Conservation (phyloP, 2,329 filamentous ascomycete genomes). For the Exophiala lecanii-corni region DNA sequence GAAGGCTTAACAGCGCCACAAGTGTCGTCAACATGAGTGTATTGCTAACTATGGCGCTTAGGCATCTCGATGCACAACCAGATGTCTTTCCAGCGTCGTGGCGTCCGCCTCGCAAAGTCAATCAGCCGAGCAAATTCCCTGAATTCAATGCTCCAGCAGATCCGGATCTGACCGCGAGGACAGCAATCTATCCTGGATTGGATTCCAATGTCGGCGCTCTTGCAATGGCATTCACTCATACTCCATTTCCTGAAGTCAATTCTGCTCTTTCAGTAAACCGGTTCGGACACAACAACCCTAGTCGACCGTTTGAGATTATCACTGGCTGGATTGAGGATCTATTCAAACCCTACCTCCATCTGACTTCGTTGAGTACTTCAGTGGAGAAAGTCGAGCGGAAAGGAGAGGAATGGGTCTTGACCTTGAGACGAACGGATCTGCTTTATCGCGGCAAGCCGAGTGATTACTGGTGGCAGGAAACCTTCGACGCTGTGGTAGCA, state of each 20-base stretch:
- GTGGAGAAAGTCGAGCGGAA: constrained; percentile 31
- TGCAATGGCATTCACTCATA: constrained; percentile 30
- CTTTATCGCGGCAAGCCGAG: constrained; percentile 6
- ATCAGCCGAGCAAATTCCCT: constrained; percentile 23
- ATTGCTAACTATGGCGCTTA: constrained; percentile 1
- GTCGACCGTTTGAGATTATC: constrained; percentile 27
- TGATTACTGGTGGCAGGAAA: constrained; percentile 33
- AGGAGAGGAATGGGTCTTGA: constrained; percentile 30
- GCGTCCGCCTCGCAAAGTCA: constrained; percentile 3
- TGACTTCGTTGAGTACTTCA: constrained; percentile 35
- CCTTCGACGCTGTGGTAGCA: constrained; percentile 48
- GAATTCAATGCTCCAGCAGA: constrained; percentile 16
- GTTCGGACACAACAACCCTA: constrained; percentile 26
- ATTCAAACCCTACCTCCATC: constrained; percentile 28
- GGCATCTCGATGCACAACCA: constrained; percentile 28
- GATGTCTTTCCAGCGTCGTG: constrained; percentile 25
- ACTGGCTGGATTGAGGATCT: constrained; percentile 27
- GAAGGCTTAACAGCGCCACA: not conserved
- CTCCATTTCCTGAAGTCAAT: constrained; percentile 26
- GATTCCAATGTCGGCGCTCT: constrained; percentile 31
- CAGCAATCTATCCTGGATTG: constrained; percentile 22
- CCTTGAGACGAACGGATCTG: constrained; percentile 25
- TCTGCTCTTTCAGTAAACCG: constrained; percentile 25
- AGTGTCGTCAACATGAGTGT: no score
- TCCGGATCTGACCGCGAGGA: constrained; percentile 27